Base-by-base conservation (phyloP, 2,329 filamentous ascomycete species). In the Cercospora sp. region DNA sequence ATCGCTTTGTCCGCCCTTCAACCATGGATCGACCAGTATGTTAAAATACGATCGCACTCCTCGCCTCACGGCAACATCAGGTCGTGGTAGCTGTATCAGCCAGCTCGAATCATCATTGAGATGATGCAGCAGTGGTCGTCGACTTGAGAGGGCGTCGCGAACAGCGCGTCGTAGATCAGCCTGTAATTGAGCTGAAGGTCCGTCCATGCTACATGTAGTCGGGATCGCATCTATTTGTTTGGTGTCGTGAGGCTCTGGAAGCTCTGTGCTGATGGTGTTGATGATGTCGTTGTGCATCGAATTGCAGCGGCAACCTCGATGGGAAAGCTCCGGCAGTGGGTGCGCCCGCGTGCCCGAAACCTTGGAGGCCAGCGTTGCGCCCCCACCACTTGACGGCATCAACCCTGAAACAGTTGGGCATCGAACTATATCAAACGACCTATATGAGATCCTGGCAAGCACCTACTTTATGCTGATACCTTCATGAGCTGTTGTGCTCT, bases 31-130 rank as follows among this genome's bases (percentile, higher is more conserved):
- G 53, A 91, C 82, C 20, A 91, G 78, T 60, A 91, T 82, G 73
- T 90, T 90, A 81, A 85, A 90, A 72, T 86, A 88, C 18, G 81
- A 79, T 18, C 84, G 83, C 6, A 79, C 79, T n/a, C 78, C 78
- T 48, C 82, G 80, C 59, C 77, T 80, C 23, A 79, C 73, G 2
- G 79, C 79, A 31, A 79, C 77, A 0, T 79, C 73, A 5, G 87
- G 87, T 55, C 85, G 84, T 0, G 88, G 88, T 8, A 91, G 80
- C 68, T 89, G 87, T n/a, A 90, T 79, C 2, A 91, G 81, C 88
- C 89, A 91, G 23, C 85, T 87, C 4, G 87, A 89, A 78, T 91
- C 88, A 72, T 85, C 88, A 76, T 90, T 90, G 33, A 91, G 81
- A 76, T 90, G 88, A 63, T 87, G 85, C 8, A 91, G 82, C 48